Evolutionary conservation across 1,284 basidiomycete species (phyloP), one percentile per base, ranked within the genome.

Genomic region (Leccinum angustisporum): DNA sequence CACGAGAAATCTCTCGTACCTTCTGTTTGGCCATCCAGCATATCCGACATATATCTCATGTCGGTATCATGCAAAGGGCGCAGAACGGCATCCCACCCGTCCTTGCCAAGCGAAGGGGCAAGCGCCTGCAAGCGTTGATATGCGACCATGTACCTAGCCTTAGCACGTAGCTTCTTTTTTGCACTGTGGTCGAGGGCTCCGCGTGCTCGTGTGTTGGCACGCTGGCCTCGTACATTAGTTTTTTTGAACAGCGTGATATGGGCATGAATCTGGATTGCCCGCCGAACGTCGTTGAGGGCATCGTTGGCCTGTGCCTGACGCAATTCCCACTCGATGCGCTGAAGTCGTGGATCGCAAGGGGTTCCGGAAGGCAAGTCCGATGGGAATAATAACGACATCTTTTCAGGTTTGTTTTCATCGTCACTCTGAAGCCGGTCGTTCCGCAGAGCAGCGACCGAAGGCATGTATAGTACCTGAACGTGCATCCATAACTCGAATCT

Each of bases 381-480:
- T 3, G 56, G 60, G 1, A 61, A 13, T 31, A 18, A 54, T 0
- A 61, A 25, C 9, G 11, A 21, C 11, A 54, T 2, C 2, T 31
- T 59, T 36, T 59, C 40, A 6, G 40, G 50, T 30, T 33, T 33
- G 4, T 33, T 33, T 33, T 11, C 33, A 33, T 33, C 33, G 11
- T 33, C 10, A 33, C 33, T 33, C 5, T 33, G 33, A 33, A 33
- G 33, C 10, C 0, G 11, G 33, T 33, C 9, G 5, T 5, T 16
- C 4, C 18, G 21, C 5, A 61, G 53, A 2, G 18, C 40, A 14
- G 61, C 13, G 0, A 62, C 54, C 4, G 14, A 38, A 7, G 62
- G 62, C 34, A 63, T 63, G 5, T 63, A 63, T 5, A 63, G 3
- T 1, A 51, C 1, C 7, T 63, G 61, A 1, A 16, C 53, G 6